Conservation (phyloP, 2,329 filamentous ascomycete species). For the Simplicillium sp. region DNA sequence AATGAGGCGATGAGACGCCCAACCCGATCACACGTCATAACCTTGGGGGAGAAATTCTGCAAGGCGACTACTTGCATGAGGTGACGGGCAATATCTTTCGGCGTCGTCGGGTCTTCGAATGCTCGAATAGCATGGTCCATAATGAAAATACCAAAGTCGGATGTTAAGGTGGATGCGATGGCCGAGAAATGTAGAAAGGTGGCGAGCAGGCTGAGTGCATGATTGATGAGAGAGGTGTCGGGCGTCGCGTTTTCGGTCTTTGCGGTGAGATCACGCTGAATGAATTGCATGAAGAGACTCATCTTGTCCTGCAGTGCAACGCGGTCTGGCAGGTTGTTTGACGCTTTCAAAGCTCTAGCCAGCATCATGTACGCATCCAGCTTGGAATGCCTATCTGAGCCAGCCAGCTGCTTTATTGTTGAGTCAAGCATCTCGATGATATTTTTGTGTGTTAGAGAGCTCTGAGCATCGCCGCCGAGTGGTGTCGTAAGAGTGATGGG, state of each 20-base stretch:
- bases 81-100: slow-evolving; percentile 71
- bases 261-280: slow-evolving; percentile 68
- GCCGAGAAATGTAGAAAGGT: slow-evolving; percentile 67
- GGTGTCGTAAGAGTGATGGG: slow-evolving; percentile 33
- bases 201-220: slow-evolving; percentile 68
- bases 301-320: slow-evolving; percentile 68
- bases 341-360: slow-evolving; percentile 65
- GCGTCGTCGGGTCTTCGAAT: slow-evolving; percentile 56
- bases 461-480: slow-evolving; percentile 30
- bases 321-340: slow-evolving; percentile 70
- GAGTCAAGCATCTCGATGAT: slow-evolving; percentile 80
- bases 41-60: slow-evolving; percentile 66
- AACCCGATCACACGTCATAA: slow-evolving; percentile 64
- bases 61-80: slow-evolving; percentile 73
- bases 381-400: slow-evolving; percentile 60
- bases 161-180: slow-evolving; percentile 60
- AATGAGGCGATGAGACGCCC: slow-evolving; percentile 62
- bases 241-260: slow-evolving; percentile 43
- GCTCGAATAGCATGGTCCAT: slow-evolving; percentile 70
- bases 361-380: slow-evolving; percentile 83
- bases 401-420: slow-evolving; percentile 69
- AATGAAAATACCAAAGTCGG: slow-evolving; percentile 72
- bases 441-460: slow-evolving; percentile 32
- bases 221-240: slow-evolving; percentile 64
- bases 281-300: slow-evolving; percentile 67